A percentile compares a stretch with the other conserved stretches of the same genome.
Conservation (phyloP, 768 basidiomycete species). For the Leccinum aurantiacum region DNA sequence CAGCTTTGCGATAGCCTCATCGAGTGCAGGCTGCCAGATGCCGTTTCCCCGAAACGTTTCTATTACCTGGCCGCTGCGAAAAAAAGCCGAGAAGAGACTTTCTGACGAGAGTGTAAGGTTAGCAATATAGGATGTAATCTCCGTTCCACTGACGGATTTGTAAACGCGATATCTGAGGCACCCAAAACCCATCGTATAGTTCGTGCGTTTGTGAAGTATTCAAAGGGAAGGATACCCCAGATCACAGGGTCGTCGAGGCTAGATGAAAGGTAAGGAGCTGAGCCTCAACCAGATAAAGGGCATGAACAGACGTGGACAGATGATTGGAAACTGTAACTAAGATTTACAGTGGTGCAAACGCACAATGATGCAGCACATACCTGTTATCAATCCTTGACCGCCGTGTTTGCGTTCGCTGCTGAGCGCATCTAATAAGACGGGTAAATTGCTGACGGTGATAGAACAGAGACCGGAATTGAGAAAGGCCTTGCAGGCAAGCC, state of each 20-base stretch:
- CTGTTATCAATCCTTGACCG: constrained; percentile 71
- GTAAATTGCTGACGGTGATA: constrained; percentile 69
- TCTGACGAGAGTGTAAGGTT: constrained; percentile 32
- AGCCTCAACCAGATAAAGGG: constrained; percentile 2
- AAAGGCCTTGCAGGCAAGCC: constrained; percentile 77
- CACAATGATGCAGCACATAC: constrained; percentile 39
- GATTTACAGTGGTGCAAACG: constrained; percentile 6
- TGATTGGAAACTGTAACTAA: constrained; percentile 78
- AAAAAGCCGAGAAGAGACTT: constrained; percentile 82
- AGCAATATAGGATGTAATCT: constrained; percentile 10
- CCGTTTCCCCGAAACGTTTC: constrained; percentile 92
- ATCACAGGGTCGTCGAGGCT: constrained; percentile 81
- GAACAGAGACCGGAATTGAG: constrained; percentile 65
- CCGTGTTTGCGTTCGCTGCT: constrained; percentile 41
- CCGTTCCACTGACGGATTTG: constrained; percentile 66
- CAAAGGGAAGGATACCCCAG: constrained; percentile 83
- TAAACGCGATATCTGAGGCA: constrained; percentile 93
- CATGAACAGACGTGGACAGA: constrained; percentile 73
- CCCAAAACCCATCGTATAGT: constrained; percentile 90
- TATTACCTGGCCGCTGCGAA: constrained; percentile 84
- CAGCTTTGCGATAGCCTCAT: constrained; percentile 77
- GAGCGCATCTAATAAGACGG: constrained; percentile 62
- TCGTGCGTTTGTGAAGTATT: constrained; percentile 55
- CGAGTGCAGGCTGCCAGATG: constrained; percentile 83
- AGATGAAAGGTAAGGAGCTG: constrained; percentile 11